Base-by-base conservation (phyloP, 2,329 filamentous ascomycete genomes). In the Aspergillus sp. region DNA sequence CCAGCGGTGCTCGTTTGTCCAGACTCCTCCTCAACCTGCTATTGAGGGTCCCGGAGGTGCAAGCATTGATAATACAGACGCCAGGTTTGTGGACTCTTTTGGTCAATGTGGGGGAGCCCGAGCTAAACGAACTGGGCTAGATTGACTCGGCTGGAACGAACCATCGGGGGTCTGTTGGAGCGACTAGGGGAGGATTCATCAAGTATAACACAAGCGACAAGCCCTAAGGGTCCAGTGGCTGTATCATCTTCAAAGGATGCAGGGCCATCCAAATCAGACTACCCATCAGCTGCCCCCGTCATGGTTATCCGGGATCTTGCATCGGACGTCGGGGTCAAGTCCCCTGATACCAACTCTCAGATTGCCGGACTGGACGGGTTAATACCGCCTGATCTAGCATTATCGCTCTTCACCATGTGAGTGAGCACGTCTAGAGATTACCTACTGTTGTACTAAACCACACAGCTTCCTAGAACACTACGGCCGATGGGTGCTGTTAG, bases 401-500 rank as follows among this genome's bases (percentile, higher is more conserved):
- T 41, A 41, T 27, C 28, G 10, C 28, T 41, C 8, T 41, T 41
- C 19, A 8, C 39, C 26, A 41, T 27, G 39, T 41, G 10, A 28
- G 39, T 28, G 10, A 19, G 19, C 19, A 19, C 4, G 28, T 26
- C 26, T 6, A 2, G 26, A 10, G 2, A 10, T 29, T 19, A 5
- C 3, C 10, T 27, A 19, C 5, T 3, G 4, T 7, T 8, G n/a
- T 28, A 10, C 29, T 46, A 27, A 43, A 5, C 4, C 3, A 32
- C 41, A 32, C n/a, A 66, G 54, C 43, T 73, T 73, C 46, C 58
- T 65, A 28, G 59, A 66, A 42, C 60, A 72, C 47, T 72, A 72
- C 48, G 69, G 68, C n/a, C 59, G 66, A 12, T 73, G 69, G 69
- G 64, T 72, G 5, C 56, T 59, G 5, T 70, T 70, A 43, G 61